Evolutionary conservation across 345 rosid genomes (phyloP).

Genomic region (Eutrema heterophyllum): DNA sequence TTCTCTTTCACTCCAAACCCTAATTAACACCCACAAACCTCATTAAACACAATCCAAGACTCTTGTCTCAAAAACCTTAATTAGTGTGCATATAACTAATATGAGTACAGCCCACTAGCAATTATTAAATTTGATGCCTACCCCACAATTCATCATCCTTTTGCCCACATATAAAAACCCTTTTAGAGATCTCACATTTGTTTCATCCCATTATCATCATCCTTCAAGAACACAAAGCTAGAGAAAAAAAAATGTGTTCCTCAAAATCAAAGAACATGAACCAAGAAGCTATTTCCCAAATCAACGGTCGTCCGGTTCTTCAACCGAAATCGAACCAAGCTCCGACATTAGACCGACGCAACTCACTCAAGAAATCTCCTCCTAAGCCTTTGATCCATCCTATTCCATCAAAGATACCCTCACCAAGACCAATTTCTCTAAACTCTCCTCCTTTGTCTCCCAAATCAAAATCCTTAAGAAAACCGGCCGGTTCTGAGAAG

Average conservation of each 20-base stretch:
- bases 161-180: slow-evolving; percentile 24
- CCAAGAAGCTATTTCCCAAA: slow-evolving; percentile 30
- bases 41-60: slow-evolving; percentile 11
- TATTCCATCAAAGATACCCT: slow-evolving; percentile 10
- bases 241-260: slow-evolving; percentile 44
- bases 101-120: slow-evolving; percentile 11
- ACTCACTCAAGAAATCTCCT: slow-evolving; percentile 41
- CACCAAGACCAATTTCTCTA: slow-evolving; percentile 22
- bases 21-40: slow-evolving; percentile 1
- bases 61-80: slow-evolving; percentile 13
- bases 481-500: slow-evolving; percentile 27
- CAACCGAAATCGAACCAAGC: slow-evolving; percentile 63
- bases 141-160: slow-evolving; percentile 26
- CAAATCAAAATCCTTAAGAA: slow-evolving; percentile 37
- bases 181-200: slow-evolving; percentile 25
- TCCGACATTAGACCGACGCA: slow-evolving; percentile 39
- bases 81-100: slow-evolving; percentile 10
- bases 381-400: slow-evolving; percentile 33
- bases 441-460: slow-evolving; percentile 62
- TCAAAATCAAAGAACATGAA: slow-evolving; percentile 38
- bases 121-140: slow-evolving; percentile 4
- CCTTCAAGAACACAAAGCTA: slow-evolving; percentile 10
- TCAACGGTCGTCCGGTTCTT: slow-evolving; percentile 61
- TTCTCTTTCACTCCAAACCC: slow-evolving; percentile 40
- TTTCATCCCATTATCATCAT: slow-evolving; percentile 27